Base-by-base conservation (phyloP, 768 basidiomycete genomes). In the Tephrocybe sp. region DNA sequence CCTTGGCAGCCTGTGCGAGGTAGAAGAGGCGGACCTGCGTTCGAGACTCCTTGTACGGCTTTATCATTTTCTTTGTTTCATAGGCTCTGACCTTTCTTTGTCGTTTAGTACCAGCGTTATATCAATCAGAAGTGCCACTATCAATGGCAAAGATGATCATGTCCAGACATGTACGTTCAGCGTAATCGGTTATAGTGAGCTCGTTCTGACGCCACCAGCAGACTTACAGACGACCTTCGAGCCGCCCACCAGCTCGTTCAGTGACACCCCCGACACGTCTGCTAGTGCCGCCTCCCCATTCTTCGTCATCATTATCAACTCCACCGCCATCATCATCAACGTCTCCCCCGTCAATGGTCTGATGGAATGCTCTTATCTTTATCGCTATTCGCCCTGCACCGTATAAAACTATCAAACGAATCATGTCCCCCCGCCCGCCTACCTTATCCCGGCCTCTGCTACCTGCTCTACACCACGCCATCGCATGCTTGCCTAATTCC, bases 81-180 rank as follows among this genome's bases (percentile, higher is more conserved):
- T 53, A 33, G 15, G 41, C n/a, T 10, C 14, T 48, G 9, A 39
- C 20, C 17, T 24, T 14, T 39, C 41, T 54, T 3, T 9, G 44
- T 12, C 44, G 14, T 15, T 4, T 44, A 77, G 76, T 74, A 40
- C 72, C 75, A 24, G 70, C 73, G 1, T 56, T 75, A 15, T 77
- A 78, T 47, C 68, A 76, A 53, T 73, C 57, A 50, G 70, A 71
- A 45, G 65, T 69, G 32, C 76, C 76, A 40, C 57, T 73, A 36
- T 78, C 77, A 7, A 78, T 78, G 76, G 76, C 76, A 28, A 78
- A 78, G 61, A 71, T 78, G 52, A 78, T 78, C 55, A 78, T 78
- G 77, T 77, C 76, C 24, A 74, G 76, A 62, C 76, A 78, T 65
- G 76, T 78, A 59, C 39, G 76, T 61, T 21, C 28, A 36, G 8